Conservation (phyloP, 306 rosid genomes). For the Fragaria vesca region DNA sequence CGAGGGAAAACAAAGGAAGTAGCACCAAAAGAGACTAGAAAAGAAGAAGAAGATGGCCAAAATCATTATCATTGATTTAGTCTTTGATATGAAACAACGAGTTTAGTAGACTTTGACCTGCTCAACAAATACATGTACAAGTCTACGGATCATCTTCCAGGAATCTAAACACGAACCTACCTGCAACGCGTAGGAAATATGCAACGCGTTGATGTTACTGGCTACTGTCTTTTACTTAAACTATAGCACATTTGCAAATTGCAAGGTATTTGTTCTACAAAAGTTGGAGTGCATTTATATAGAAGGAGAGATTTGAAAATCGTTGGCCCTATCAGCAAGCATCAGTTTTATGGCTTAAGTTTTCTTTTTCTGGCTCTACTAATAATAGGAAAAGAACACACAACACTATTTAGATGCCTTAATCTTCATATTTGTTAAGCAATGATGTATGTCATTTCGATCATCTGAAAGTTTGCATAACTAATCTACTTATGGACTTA, state of each 20-base stretch:
- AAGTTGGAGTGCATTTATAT: not conserved
- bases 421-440: too few species aligned
- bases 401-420: too few species aligned
- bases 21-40: not conserved
- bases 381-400: too few species aligned
- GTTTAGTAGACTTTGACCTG: not conserved
- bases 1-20: constrained; percentile 5
- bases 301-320: not conserved
- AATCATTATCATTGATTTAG: not conserved
- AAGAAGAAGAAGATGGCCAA: not conserved
- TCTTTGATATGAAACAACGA: not conserved
- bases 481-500: too few species aligned
- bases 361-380: too few species aligned
- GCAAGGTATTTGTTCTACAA: not conserved
- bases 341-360: too few species aligned
- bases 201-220: not conserved
- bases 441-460: too few species aligned
- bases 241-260: not conserved
- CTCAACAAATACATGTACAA: not conserved
- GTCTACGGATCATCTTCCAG: not conserved
- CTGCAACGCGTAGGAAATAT: not conserved
- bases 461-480: too few species aligned
- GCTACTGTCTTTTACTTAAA: not conserved
- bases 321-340: too few species aligned
- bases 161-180: not conserved